phyloP scores from a whole-genome alignment of 2,329 filamentous ascomycete species.

The Hirsutella minnesotensis region DNA sequence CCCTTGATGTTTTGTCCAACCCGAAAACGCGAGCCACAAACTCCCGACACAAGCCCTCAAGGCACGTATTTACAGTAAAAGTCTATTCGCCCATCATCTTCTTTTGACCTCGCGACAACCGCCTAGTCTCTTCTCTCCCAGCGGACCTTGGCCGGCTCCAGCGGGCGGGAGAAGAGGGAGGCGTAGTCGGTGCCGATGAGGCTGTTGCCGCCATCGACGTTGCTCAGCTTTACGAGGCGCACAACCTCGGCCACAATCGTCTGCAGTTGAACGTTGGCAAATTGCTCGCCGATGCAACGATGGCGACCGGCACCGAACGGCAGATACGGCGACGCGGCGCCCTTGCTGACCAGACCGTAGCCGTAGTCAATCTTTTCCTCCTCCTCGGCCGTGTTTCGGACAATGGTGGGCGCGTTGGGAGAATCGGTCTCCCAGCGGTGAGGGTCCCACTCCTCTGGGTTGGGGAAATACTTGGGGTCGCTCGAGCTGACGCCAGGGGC shows the following conservation, averaged over 20 bases:
- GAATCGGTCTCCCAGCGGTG: slow-evolving; percentile 73
- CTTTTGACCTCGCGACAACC: too few relatives aligned
- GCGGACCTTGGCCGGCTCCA: slow-evolving; percentile 58
- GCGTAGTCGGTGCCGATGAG: slow-evolving; percentile 59
- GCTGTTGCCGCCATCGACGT: slow-evolving; percentile 55
- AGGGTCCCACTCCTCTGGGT: slow-evolving; percentile 76
- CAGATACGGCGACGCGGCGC: slow-evolving; percentile 77
- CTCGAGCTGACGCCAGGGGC: slow-evolving; percentile 73
- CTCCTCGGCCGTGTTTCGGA: slow-evolving; percentile 35
- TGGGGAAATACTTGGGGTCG: slow-evolving; percentile 65
- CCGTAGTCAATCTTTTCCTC: slow-evolving; percentile 84
- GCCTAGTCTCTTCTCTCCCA: slow-evolving; percentile 57
- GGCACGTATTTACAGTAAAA: too few relatives aligned
- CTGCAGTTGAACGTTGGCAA: slow-evolving; percentile 84
- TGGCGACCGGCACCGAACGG: slow-evolving; percentile 90
- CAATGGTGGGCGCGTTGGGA: slow-evolving; percentile 36
- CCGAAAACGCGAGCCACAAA: too few relatives aligned
- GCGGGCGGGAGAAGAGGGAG: slow-evolving; percentile 61
- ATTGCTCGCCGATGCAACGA: slow-evolving; percentile 92
- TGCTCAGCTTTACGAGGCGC: slow-evolving; percentile 68
- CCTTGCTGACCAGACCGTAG: slow-evolving; percentile 87
- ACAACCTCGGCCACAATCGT: slow-evolving; percentile 72
- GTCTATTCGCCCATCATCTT: too few relatives aligned
- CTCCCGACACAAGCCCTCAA: neutral
- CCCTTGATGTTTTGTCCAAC: too few relatives aligned